Evolutionary conservation across 495 filamentous ascomycete species (phyloP), one percentile per base, ranked within the genome.

Genomic region (Xanthoparmelia taractica): DNA sequence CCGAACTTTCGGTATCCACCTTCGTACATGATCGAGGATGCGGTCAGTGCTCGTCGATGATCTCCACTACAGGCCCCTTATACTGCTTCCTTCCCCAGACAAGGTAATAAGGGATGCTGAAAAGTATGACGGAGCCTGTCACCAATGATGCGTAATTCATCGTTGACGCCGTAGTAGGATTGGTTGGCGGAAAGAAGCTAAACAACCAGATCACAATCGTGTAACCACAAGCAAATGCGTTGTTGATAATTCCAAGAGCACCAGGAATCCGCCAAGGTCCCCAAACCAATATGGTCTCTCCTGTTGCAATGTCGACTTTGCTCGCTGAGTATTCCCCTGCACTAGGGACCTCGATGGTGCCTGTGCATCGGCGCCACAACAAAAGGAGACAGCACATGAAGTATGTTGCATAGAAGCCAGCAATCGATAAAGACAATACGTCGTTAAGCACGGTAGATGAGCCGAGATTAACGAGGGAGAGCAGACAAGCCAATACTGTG

Each of bases 191-290:
- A 13, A 13, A 45, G 18, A 45, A 23, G 18, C 41, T 45, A 13
- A 59, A 66, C 20, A 41, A 48, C 8, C 59, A 63, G 15, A 59
- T 43, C 8, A 59, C 57, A 15, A 65, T 63, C 20, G 72, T 69
- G 43, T 73, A 76, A 8, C 69, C 63, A 11, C 71, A 57, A 0
- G 70, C 63, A 57, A 76, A 73, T 1, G 66, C 60, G 48, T 82
- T 81, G 60, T 78, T 73, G 20, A 74, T 27, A 0, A 75, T 71
- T 0, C 79, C 79, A 10, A 73, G 65, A 12, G 73, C 65, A 18
- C 77, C 79, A 2, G 74, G 75, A 6, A 78, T 52, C 18, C 70
- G 72, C 71, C 77, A 82, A 0, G 77, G 75, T 18, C 79, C 80
- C 78, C 77, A 82, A 8, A 69, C 66, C 7, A 75, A 61, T 31